Evolutionary conservation across 352 stramenopile genomes (phyloP).

Genomic region (Phytophthora niederhauseri): DNA sequence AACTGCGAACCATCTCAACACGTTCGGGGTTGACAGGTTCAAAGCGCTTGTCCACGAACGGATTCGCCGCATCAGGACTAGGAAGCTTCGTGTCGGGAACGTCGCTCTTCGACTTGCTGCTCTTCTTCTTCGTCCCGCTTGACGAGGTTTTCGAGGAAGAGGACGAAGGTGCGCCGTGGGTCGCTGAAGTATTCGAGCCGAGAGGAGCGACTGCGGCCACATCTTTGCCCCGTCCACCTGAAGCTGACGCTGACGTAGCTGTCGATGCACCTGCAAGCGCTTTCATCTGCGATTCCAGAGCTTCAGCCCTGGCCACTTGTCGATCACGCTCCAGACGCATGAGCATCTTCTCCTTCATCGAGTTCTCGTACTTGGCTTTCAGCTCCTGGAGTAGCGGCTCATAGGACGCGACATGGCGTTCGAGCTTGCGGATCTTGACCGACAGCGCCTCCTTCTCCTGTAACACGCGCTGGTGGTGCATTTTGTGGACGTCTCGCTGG

Average conservation of each 20-base stretch:
- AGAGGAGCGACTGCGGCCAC: slow-evolving; percentile 34
- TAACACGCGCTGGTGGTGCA: slow-evolving; percentile 95
- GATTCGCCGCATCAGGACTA: slow-evolving; percentile 65
- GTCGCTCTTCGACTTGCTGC: slow-evolving; percentile 44
- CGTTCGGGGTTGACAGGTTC: slow-evolving; percentile 68
- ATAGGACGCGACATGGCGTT: slow-evolving; percentile 92
- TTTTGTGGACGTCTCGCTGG: slow-evolving; percentile 95
- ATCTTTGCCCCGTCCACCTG: slow-evolving; percentile 35
- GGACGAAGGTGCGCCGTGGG: slow-evolving; percentile 11
- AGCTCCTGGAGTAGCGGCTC: slow-evolving; percentile 94
- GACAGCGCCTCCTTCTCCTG: slow-evolving; percentile 96
- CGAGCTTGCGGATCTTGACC: slow-evolving; percentile 91
- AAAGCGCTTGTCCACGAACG: slow-evolving; percentile 75
- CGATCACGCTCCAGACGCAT: slow-evolving; percentile 95
- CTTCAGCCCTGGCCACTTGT: slow-evolving; percentile 86
- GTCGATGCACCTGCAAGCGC: slow-evolving; percentile 28
- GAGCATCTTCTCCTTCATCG: slow-evolving; percentile 98
- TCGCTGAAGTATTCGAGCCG: slow-evolving; percentile 9
- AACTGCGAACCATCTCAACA: slow-evolving; percentile 88
- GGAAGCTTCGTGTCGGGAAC: slow-evolving; percentile 62
- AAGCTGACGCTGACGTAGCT: slow-evolving; percentile 4
- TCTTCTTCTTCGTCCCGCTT: slow-evolving; percentile 51
- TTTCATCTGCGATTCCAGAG: slow-evolving; percentile 90
- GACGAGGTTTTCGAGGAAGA: slow-evolving; percentile 25
- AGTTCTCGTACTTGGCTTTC: slow-evolving; percentile 94